A percentile compares a stretch with the other conserved stretches of the same genome.
Conservation (phyloP, 2,329 filamentous ascomycete genomes). For the Balansia obtecta region DNA sequence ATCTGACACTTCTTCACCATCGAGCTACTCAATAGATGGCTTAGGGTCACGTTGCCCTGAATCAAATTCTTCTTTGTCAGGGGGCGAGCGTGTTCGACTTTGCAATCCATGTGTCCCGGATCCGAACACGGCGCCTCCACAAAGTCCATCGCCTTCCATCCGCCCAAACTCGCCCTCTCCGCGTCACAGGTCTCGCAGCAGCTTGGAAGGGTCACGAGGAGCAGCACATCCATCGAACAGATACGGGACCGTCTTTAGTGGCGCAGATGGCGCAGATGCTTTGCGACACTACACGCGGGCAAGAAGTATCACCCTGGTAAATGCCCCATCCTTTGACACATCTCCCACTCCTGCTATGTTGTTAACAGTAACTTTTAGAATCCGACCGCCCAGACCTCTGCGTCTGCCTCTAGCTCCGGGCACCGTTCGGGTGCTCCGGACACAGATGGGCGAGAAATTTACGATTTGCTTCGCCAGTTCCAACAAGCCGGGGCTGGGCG, state of each 20-base stretch:
- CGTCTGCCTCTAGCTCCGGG: constrained; percentile 13
- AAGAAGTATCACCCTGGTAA: constrained; percentile 40
- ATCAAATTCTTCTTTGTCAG: constrained; percentile 32
- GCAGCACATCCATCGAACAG: constrained; percentile 17
- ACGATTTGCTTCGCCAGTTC: constrained; percentile 18
- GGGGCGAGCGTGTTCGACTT: constrained; percentile 45
- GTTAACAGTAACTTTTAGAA: constrained; percentile 6
- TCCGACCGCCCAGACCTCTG: constrained; percentile 10
- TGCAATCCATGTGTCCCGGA: constrained; percentile 53
- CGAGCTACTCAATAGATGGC: constrained; percentile 24
- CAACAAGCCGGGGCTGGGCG: background rate
- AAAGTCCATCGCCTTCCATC: constrained; percentile 24
- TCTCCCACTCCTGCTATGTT: background rate
- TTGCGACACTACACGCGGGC: constrained; percentile 21
- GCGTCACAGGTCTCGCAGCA: constrained; percentile 35
- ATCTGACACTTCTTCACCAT: constrained; percentile 25
- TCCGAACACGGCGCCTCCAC: constrained; percentile 45
- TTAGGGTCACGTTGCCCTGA: constrained; percentile 28
- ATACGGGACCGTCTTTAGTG: constrained; percentile 25
- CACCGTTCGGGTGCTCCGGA: constrained; percentile 19
- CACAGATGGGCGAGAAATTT: constrained; percentile 17
- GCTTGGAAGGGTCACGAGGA: constrained; percentile 21
- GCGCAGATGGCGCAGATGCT: constrained; percentile 20
- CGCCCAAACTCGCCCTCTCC: constrained; percentile 19
- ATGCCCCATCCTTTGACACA: constrained; percentile 12